Conservation (phyloP, 306 rosid genomes). For the Dalbergia cultrata region DNA sequence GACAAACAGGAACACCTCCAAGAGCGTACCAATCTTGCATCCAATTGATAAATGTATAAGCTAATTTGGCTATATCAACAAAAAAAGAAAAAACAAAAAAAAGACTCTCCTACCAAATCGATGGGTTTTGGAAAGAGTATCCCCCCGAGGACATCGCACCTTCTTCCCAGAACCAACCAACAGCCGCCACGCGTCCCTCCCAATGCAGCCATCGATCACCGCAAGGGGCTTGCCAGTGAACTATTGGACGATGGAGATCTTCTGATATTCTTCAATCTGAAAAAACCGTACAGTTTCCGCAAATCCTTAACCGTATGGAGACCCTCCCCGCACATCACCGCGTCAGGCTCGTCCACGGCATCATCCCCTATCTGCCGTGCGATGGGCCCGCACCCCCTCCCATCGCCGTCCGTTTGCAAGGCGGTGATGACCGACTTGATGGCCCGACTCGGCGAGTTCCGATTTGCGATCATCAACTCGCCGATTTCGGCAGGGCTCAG, state of each 20-base stretch:
- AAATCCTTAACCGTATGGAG: constrained; percentile 61
- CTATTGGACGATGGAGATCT: constrained; percentile 60
- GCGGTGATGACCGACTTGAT: constrained; percentile 78
- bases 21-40: background rate
- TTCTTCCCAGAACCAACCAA: background rate
- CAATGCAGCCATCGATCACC: background rate
- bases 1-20: background rate
- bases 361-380: constrained; percentile 51
- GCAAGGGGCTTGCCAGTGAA: constrained; percentile 28
- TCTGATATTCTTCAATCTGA: constrained; percentile 59
- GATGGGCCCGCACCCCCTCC: constrained; percentile 58
- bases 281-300: constrained; percentile 62
- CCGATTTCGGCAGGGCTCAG: constrained; percentile 85
- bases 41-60: constrained; percentile 20
- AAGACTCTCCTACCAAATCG: background rate
- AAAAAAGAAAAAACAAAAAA: constrained; percentile 12
- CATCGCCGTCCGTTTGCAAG: constrained; percentile 77
- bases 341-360: constrained; percentile 50
- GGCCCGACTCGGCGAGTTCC: constrained; percentile 87
- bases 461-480: constrained; percentile 84
- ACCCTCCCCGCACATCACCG: constrained; percentile 46
- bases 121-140: background rate
- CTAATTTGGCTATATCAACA: background rate
- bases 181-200: background rate
- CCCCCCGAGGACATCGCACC: background rate